These are phyloP conservation scores for Naganishia sp. DNA, from an alignment of 1,284 basidiomycete species.

Conservation along the genomic window DNA sequence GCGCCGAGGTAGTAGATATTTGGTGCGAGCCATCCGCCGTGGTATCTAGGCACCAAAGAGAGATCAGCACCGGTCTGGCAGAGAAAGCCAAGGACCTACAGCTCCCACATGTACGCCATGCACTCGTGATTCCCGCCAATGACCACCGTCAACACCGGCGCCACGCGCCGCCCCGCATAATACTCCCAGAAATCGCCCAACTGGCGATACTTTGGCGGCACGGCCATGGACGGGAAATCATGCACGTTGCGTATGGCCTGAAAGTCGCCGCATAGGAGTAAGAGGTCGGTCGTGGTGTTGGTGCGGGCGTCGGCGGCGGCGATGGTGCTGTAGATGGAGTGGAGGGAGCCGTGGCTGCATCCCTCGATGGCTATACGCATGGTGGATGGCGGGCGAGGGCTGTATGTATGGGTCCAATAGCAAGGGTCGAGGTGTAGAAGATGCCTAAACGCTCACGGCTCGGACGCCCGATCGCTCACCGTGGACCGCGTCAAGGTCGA, in stretches of 20 bases:
- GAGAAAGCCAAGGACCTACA: constrained; percentile 61
- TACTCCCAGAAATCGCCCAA: constrained; percentile 88
- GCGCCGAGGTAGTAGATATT: constrained; percentile 96
- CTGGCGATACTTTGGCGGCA: constrained; percentile 82
- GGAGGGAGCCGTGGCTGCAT: constrained; percentile 89
- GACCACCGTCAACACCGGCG: constrained; percentile 86
- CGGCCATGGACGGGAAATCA: constrained; percentile 87
- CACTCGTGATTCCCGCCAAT: constrained; percentile 99
- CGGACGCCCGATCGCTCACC: neutral
- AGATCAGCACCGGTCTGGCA: neutral
- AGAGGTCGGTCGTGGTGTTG: constrained; percentile 71
- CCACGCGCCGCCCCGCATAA: constrained; percentile 76
- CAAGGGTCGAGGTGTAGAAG: neutral
- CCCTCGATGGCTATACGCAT: constrained; percentile 72
- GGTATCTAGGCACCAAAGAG: constrained; percentile 62
- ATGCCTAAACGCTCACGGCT: neutral
- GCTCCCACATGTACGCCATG: constrained; percentile 94
- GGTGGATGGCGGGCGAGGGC: neutral
- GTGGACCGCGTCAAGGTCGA: neutral
- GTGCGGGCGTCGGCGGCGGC: constrained; percentile 63
- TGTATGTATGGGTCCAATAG: too few relatives aligned
- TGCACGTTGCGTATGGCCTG: constrained; percentile 83
- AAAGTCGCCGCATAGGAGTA: constrained; percentile 94
- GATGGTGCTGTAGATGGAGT: constrained; percentile 82
- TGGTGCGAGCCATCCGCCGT: constrained; percentile 93